Conservation (phyloP, 2,329 filamentous ascomycete genomes). For the Botrytis aclada region DNA sequence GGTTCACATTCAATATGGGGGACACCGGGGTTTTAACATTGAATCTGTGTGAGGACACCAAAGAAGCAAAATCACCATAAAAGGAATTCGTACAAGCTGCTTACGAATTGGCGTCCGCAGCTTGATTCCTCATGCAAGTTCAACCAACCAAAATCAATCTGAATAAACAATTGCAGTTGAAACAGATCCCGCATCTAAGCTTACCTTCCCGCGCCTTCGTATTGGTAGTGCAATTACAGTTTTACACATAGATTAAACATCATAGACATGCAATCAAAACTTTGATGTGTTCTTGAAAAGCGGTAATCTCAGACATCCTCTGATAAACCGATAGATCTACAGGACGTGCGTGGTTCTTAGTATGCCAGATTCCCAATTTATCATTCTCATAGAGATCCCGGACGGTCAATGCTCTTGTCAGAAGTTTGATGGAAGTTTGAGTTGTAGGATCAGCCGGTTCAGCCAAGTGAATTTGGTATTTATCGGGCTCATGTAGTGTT, state of each 20-base stretch:
- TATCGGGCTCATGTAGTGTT: background rate
- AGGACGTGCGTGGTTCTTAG: background rate
- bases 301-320: background rate
- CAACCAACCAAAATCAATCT: background rate
- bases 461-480: background rate
- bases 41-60: background rate
- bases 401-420: background rate
- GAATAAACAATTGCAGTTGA: conserved; percentile 1
- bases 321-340: background rate
- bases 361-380: background rate
- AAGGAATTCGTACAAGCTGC: background rate
- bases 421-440: background rate
- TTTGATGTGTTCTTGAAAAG: background rate
- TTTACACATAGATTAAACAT: background rate
- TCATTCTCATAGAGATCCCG: background rate
- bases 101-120: background rate
- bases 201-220: background rate
- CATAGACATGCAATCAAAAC: background rate
- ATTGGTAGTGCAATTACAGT: background rate
- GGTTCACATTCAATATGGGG: background rate
- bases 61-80: background rate
- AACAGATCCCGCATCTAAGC: background rate
- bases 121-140: background rate
- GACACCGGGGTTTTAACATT: background rate
- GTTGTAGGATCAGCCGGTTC: background rate